Base-by-base conservation (phyloP, 2,329 filamentous ascomycete species). In the Aspergillus piperis region DNA sequence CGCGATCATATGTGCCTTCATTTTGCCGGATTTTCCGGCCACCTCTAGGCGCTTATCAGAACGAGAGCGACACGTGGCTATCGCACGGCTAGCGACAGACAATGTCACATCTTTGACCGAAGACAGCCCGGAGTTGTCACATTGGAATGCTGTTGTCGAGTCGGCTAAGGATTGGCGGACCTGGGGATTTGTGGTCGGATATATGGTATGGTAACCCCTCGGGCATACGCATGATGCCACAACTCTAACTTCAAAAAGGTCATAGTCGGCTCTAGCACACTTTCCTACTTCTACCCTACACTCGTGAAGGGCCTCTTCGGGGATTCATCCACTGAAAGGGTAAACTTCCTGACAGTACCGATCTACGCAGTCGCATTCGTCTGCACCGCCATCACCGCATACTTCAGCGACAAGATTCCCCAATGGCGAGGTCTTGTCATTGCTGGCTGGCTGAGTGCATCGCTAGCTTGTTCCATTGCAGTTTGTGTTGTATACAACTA, bases 291-390 rank as follows among this genome's bases (percentile, higher is more conserved):
- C 55, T 74, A 72, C 21, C 70, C 70, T n/a, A 71, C 71, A 8
- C 62, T 73, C 7, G 64, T 73, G 2, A 17, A 64, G 11, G 68
- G 66, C 0, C 41, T 44, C 5, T 68, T 70, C n/a, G 66, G 67
- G 10, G 44, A 69, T n/a, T 65, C 70, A 39, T 60, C 71, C 57
- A 67, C 70, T 59, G 59, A 69, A 21, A 61, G 59, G 17, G 54
- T 65, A 11, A 70, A 70, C 19, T 60, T 69, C 17, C 56, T 74
- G 52, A 71, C 70, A 2, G 75, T 84, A 2, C 82, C 82, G 19
- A 85, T 86, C 58, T 86, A 84, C 65, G 79, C 73, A 2, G 79
- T 81, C 2, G 82, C 82, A 0, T 85, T 86, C 55, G 75, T 85
- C 54, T 80, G 76, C 61, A 81, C 80, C 1, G 73, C 71, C 7